Conservation (phyloP, 352 stramenopile species). For the Globisporangium cystogenes region DNA sequence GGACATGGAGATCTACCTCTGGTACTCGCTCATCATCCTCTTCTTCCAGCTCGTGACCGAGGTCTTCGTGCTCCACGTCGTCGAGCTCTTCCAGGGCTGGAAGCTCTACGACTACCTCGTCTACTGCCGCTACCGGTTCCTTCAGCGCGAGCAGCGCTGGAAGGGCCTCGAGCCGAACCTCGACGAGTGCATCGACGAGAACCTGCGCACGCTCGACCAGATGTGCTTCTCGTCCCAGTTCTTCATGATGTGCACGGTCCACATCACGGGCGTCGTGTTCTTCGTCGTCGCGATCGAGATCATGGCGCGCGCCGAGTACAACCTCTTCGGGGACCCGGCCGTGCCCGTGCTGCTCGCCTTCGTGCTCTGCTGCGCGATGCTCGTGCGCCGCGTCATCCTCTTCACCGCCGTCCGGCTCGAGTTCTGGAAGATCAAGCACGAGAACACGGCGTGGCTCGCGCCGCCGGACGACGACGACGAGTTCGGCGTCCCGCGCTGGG, state of each 20-base stretch:
- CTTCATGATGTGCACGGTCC: conserved; percentile 96
- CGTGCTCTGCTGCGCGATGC: conserved; percentile 45
- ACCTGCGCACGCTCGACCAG: conserved; percentile 92
- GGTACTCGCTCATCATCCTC: conserved; percentile 94
- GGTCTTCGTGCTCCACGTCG: conserved; percentile 93
- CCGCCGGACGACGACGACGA: conserved; percentile 89
- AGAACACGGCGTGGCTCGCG: conserved; percentile 94
- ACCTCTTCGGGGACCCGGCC: conserved; percentile 94
- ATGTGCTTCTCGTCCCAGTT: conserved; percentile 98
- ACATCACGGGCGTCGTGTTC: conserved; percentile 94
- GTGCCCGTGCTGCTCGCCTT: conserved; percentile 82
- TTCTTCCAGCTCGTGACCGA: conserved; percentile 93
- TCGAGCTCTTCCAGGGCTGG: conserved; percentile 98
- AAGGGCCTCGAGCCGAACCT: conserved; percentile 95
- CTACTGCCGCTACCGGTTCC: conserved; percentile 94
- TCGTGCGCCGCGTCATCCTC: conserved; percentile 66
- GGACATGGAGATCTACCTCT: conserved; percentile 97
- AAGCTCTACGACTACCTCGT: conserved; percentile 98
- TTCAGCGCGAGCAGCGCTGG: conserved; percentile 95
- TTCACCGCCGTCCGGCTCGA: conserved; percentile 86
- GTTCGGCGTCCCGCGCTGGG: conserved; percentile 88
- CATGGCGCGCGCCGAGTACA: conserved; percentile 93
- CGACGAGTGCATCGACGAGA: conserved; percentile 97
- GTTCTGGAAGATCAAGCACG: conserved; percentile 95
- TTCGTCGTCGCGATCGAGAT: conserved; percentile 95